Base-by-base conservation (phyloP, 139 green algal genomes). In the Asterochloris erici region DNA sequence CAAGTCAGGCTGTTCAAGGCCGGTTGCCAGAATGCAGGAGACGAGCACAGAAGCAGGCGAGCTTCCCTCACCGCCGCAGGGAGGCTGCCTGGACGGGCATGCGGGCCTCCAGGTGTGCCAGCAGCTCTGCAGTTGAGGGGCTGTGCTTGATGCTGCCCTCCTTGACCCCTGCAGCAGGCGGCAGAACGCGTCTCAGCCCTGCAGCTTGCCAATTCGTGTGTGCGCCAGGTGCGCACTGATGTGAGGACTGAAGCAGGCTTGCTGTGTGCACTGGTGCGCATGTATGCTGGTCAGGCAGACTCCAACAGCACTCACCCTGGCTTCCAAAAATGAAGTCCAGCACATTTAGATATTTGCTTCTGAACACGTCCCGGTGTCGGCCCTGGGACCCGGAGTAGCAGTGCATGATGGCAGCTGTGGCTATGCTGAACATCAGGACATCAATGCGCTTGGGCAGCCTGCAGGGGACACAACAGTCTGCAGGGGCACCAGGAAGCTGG, bases 321-420 rank as follows among this genome's bases (percentile, higher is more conserved):
- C 91, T 95, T 74, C 96, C 96, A 80, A 99, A 94, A 11, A 98
- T 84, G 81, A 96, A 97, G 84, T 99, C 96, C 27, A 99, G 90
- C 14, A 98, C 92, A 74, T 94, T 94, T 12, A 98, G 90, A 87
- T 99, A 99, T 86, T 97, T 98, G 84, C 78, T 91, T 26, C 88
- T 86, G 89, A 98, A 98, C n/a, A 98, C 93, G 70, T 97, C 94
- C 0, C 95, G 82, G 79, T 97, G 89, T 21, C 63, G 71, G n/a
- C 90, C 92, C 17, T 79, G 79, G 27, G 77, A 68, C 81, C 88
- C 90, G 68, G 78, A 88, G 88, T 98, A 98, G 89, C 95, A 98
- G 88, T 98, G 93, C 87, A 93, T 92, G 90, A 98, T 97, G 83
- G 89, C 89, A 12, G 90, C 94, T 29, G 87, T 88, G 14, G 94